phyloP scores from a whole-genome alignment of 2,329 filamentous ascomycete species.

The Pseudogymnoascus destructans region DNA sequence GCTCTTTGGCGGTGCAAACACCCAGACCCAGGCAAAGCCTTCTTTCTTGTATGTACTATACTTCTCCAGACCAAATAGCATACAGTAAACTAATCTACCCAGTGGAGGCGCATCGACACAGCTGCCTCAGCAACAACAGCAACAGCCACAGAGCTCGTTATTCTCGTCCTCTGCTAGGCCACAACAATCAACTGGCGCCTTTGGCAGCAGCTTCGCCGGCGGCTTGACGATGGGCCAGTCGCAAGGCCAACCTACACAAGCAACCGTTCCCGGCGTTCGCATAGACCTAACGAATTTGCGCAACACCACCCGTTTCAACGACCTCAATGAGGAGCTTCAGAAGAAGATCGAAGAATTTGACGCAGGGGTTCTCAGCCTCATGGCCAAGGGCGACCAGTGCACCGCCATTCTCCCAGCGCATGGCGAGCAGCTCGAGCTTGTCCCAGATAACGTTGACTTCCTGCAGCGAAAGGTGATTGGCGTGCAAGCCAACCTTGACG shows the following conservation, averaged over 20 bases:
- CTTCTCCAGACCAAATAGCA: conserved; percentile 11
- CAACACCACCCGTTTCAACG: conserved; percentile 82
- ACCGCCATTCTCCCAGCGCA: conserved; percentile 54
- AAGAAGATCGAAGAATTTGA: conserved; percentile 67
- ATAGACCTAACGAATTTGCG: conserved; percentile 69
- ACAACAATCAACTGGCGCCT: conserved; percentile 10
- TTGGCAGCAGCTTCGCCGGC: conserved; percentile 20
- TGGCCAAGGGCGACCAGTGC: conserved; percentile 64
- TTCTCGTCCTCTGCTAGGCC: conserved; percentile 27
- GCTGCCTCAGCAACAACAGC: conserved; percentile 18
- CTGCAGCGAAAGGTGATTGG: conserved; percentile 48
- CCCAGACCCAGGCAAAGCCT: conserved; percentile 21
- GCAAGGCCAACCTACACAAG: conserved; percentile 30
- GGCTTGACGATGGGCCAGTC: conserved; percentile 37
- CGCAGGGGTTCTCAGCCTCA: conserved; percentile 65
- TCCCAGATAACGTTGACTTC: conserved; percentile 53
- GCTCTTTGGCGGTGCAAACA: conserved; percentile 18
- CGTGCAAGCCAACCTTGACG: conserved; percentile 48
- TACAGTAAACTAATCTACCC: not conserved
- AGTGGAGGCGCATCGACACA: conserved; percentile 22
- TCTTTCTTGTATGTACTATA: conserved; percentile 23
- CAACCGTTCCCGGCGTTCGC: conserved; percentile 56
- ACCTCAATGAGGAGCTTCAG: conserved; percentile 72
- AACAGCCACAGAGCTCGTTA: conserved; percentile 15
- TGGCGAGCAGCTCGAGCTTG: conserved; percentile 47